phyloP scores from a whole-genome alignment of 192 early-diverging fungal genomes.

The Backusella parvicylindrica region DNA sequence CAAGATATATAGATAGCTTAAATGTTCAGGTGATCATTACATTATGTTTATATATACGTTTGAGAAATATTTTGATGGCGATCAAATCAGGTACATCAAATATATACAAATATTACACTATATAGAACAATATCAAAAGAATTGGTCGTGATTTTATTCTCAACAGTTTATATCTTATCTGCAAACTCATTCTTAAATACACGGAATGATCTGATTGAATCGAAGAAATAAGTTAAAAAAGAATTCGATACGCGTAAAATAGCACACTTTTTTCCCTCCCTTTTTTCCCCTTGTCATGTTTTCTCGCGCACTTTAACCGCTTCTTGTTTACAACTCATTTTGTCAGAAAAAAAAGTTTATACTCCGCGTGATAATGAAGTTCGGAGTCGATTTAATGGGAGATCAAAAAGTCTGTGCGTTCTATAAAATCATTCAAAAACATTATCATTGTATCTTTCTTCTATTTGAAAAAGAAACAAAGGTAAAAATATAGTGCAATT shows the following conservation, averaged over 20 bases:
- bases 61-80: not conserved
- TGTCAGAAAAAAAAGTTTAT: not conserved
- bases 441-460: not conserved
- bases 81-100: constrained; percentile 7
- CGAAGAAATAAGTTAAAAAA: not conserved
- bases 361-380: constrained; percentile 3
- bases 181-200: not conserved
- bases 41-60: not conserved
- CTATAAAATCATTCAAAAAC: not conserved
- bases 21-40: not conserved
- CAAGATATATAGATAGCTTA: not conserved
- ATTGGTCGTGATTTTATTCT: constrained; percentile 1
- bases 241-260: not conserved
- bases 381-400: not conserved
- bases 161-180: not conserved
- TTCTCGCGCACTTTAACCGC: not conserved
- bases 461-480: not conserved
- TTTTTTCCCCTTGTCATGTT: not conserved
- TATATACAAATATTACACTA: not conserved
- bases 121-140: not conserved
- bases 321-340: not conserved
- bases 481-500: not conserved
- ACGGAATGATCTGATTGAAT: not conserved
- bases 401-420: constrained; percentile 2
- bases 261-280: not conserved